Base-by-base conservation (phyloP, 2,329 filamentous ascomycete genomes). In the Leptographium radiaticola region DNA sequence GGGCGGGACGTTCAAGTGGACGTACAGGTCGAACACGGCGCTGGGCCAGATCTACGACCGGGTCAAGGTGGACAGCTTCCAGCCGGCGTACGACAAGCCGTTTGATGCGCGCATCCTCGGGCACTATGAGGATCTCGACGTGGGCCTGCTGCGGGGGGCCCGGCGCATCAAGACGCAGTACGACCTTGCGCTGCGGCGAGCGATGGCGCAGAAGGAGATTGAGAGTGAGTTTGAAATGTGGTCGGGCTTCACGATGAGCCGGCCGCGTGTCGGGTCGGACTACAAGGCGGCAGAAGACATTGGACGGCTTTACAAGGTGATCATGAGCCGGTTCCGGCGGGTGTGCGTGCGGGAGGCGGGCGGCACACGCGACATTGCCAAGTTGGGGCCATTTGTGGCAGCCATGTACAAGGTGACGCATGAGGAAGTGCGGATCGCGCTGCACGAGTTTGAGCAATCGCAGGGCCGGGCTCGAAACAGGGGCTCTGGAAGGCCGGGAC, bases 251-350 rank as follows among this genome's bases (percentile, higher is more conserved):
- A 80, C 90, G 2, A 73, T 97, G 55, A 77, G 78, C 1, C 87
- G 86, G 63, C 86, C 87, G 10, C 76, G 80, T 0, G 76, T 87
- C 31, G 81, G 79, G 38, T 79, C 76, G 10, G 87, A 93, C 58
- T 97, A 94, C 71, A 95, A 93, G 62, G 80, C 89, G 49, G 83
- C 89, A 49, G 91, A 98, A 66, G 84, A 87, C 16, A 80, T 97
- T 36, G 86, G 86, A 0, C 73, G 75, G 6, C 80, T 91, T 20
- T 79, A 84, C 1, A 71, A 71, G 1, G 72, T 74, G 0, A 70
- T 97, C 33, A 87, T 83, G 62, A 73, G 84, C 9, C 75, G 81
- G 9, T 93, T 88, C 67, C 79, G 80, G 11, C 74, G 78, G 0
- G 66, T 79, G 7, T 90, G 88, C 62, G 77, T 80, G 52, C 73